Base-by-base conservation (phyloP, 495 filamentous ascomycete species). In the Platismatia glauca region DNA sequence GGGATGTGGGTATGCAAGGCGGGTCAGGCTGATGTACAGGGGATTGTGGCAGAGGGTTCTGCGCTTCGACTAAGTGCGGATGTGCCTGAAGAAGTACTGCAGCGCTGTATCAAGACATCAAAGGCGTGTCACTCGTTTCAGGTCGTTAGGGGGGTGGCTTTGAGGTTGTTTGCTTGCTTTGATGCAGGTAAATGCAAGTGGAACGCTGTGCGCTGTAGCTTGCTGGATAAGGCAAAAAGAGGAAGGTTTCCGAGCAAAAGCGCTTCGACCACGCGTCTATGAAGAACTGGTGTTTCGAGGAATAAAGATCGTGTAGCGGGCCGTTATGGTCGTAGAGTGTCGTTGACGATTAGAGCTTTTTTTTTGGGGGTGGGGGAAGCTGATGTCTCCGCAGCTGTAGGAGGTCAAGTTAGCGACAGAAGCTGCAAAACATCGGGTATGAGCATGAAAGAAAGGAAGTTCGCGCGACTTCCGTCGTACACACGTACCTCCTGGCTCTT, bases 121-220 rank as follows among this genome's bases (percentile, higher is more conserved):
- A 67, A 52, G 71, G 76, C 77, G 77, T 82, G 72, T 77, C 71
- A 68, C 71, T 83, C 82, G 81, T 84, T 76, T 79, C 81, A 76
- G 72, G 77, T 84, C 82, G 78, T 85, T 74, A 80, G 46, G 53
- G 57, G 61, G 68, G 46, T 22, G 59, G 50, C 44, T 52, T 53
- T 53, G 52, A 60, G 61, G 56, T 64, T 61, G 62, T 69, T 68
- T 70, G 68, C 68, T 68, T 66, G 56, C 61, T 66, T 64, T 55
- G 62, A 69, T 62, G 55, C 60, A 65, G 64, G 62, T 68, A 61
- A 60, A 64, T 68, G 61, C 68, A 65, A 58, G 63, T 67, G 71
- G 69, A 66, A 69, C 33, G 69, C 39, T 67, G 65, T 64, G 67
- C 58, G 39, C 68, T 69, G 64, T 68, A 64, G 65, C 65, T 65